These are phyloP conservation scores for Fusarium devonianum DNA, from an alignment of 2,329 filamentous ascomycete genomes.

Conservation along the genomic window DNA sequence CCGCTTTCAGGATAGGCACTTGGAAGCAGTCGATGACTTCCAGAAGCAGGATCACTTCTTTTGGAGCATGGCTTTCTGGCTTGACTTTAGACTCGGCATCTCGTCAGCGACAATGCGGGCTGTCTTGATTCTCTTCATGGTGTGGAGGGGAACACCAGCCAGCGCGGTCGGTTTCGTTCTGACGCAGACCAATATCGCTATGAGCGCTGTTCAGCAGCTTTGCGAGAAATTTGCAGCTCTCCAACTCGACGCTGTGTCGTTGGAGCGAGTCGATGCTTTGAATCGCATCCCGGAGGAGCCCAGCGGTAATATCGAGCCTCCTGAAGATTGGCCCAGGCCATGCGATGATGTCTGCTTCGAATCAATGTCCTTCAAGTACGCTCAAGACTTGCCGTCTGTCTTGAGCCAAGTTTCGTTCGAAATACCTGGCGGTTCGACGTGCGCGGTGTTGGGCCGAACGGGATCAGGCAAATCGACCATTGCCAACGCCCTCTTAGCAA, in stretches of 20 bases:
- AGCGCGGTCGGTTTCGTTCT: conserved; percentile 86
- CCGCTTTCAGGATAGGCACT: conserved; percentile 81
- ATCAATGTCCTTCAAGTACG: conserved; percentile 80
- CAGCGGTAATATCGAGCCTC: conserved; percentile 70
- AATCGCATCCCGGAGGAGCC: conserved; percentile 80
- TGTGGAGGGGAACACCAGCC: conserved; percentile 76
- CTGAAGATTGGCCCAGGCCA: conserved; percentile 78
- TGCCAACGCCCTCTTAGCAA: conserved; percentile 65
- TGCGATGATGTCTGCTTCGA: conserved; percentile 78
- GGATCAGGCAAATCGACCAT: conserved; percentile 87
- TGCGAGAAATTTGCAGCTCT: conserved; percentile 84
- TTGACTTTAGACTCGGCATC: conserved; percentile 74
- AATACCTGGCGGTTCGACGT: conserved; percentile 71
- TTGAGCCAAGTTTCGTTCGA: conserved; percentile 72
- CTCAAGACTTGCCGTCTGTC: conserved; percentile 77
- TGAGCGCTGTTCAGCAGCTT: conserved; percentile 56
- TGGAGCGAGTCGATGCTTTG: conserved; percentile 85
- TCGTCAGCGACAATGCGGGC: conserved; percentile 76
- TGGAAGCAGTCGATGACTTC: conserved; percentile 84
- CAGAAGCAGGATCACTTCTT: conserved; percentile 97
- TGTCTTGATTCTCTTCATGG: conserved; percentile 73
- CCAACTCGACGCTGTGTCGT: conserved; percentile 91
- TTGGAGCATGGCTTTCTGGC: conserved; percentile 87
- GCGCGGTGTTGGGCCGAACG: conserved; percentile 79
- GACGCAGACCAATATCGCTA: conserved; percentile 55